Percentiles rank a stretch among this genome's conserved stretches.
phyloP scores from a whole-genome alignment of 495 filamentous ascomycete species.

The Aspergillus bertholletiae region DNA sequence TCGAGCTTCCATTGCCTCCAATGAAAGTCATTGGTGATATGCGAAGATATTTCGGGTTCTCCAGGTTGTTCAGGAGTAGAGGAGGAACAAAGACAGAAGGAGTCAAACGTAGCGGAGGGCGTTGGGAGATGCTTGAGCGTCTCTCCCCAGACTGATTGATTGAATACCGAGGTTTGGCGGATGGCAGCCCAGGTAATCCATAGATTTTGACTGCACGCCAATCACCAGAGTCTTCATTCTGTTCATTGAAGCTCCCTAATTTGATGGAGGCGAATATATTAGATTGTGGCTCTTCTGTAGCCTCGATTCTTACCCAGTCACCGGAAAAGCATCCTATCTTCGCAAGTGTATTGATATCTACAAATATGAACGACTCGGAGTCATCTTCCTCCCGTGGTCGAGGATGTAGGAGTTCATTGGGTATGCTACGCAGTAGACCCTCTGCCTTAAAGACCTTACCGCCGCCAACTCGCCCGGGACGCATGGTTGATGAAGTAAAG shows the following conservation, averaged over 20 bases:
- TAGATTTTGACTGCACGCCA: constrained; percentile 84
- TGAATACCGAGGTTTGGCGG: constrained; percentile 47
- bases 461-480: constrained; percentile 53
- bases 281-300: constrained; percentile 59
- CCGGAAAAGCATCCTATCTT: constrained; percentile 93
- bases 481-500: constrained; percentile 75
- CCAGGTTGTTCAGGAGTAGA: constrained; percentile 78
- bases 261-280: constrained; percentile 53
- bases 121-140: constrained; percentile 52
- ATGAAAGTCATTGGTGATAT: constrained; percentile 60
- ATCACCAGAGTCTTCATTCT: constrained; percentile 44
- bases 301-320: constrained; percentile 91
- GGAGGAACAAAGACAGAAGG: constrained; percentile 78
- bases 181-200: constrained; percentile 69
- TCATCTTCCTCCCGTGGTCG: constrained; percentile 80
- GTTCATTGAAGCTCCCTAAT: constrained; percentile 43
- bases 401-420: constrained; percentile 78
- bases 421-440: constrained; percentile 66
- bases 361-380: constrained; percentile 82
- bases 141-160: constrained; percentile 45
- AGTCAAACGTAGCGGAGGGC: constrained; percentile 33
- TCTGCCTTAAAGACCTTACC: constrained; percentile 74
- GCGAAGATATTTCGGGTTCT: constrained; percentile 67
- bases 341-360: constrained; percentile 79
- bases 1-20: constrained; percentile 26